Percentiles rank a stretch among this genome's conserved stretches.
phyloP scores from a whole-genome alignment of 1,284 basidiomycete species.

The Tilletia caries region DNA sequence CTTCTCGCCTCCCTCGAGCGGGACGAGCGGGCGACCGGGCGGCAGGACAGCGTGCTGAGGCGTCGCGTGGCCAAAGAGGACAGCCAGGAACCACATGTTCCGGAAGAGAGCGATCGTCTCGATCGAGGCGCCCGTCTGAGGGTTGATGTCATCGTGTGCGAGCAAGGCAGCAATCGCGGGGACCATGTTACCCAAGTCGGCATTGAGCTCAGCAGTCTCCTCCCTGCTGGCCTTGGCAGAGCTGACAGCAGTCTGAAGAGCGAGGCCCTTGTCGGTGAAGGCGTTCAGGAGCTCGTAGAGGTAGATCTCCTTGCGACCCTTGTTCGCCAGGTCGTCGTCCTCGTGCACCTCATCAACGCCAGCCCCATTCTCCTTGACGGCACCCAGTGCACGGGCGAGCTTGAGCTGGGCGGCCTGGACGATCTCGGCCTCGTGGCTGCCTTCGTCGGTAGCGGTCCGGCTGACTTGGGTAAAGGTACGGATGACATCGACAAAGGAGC shows the following conservation, averaged over 20 bases:
- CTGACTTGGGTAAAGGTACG: slow-evolving; percentile 81
- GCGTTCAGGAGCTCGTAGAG: slow-evolving; percentile 79
- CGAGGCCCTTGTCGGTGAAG: slow-evolving; percentile 86
- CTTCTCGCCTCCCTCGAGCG: slow-evolving; percentile 11
- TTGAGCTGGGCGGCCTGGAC: slow-evolving; percentile 41
- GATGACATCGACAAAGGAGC: slow-evolving; percentile 78
- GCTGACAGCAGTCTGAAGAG: slow-evolving; percentile 75
- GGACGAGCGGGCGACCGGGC: slow-evolving; percentile 10
- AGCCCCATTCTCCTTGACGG: slow-evolving; percentile 58
- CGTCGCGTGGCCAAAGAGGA: slow-evolving; percentile 71
- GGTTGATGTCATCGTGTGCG: slow-evolving; percentile 70
- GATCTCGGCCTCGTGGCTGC: slow-evolving; percentile 46
- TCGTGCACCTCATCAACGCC: slow-evolving; percentile 82
- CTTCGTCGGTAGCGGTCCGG: slow-evolving; percentile 61
- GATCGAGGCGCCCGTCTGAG: slow-evolving; percentile 62
- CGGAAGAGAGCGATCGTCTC: slow-evolving; percentile 80
- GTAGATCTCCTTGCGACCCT: slow-evolving; percentile 58
- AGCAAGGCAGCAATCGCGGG: slow-evolving; percentile 86
- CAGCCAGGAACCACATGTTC: slow-evolving; percentile 89
- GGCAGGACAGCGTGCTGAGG: slow-evolving; percentile 23
- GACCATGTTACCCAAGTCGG: slow-evolving; percentile 59
- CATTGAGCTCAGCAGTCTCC: slow-evolving; percentile 41
- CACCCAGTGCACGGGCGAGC: slow-evolving; percentile 34
- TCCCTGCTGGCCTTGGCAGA: slow-evolving; percentile 50
- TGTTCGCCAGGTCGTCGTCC: slow-evolving; percentile 66